Conservation (phyloP, 2,329 filamentous ascomycete genomes). For the Apiospora aurea region DNA sequence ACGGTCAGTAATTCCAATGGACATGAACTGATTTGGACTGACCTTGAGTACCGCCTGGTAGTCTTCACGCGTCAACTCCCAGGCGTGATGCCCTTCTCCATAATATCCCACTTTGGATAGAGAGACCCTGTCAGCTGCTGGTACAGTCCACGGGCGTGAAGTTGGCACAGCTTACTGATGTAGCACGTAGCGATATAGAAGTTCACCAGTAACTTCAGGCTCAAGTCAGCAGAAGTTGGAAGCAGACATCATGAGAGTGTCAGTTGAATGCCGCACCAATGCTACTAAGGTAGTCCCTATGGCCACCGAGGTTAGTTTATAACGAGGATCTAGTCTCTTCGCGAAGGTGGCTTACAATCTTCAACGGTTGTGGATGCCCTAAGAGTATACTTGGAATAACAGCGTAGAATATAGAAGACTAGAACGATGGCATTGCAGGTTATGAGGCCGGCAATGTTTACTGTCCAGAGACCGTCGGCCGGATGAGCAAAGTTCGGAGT, state of each 20-base stretch:
- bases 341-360: constrained; percentile 23
- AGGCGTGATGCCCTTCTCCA: constrained; percentile 35
- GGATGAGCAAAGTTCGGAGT: constrained; percentile 34
- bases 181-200: constrained; percentile 25
- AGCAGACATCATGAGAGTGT: background rate
- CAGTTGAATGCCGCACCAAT: constrained; percentile 25
- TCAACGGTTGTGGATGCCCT: constrained; percentile 26
- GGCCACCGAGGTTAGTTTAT: background rate
- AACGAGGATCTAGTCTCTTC: background rate
- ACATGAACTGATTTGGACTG: background rate
- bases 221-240: background rate
- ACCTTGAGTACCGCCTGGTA: constrained; percentile 19
- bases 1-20: no score
- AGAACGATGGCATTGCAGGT: constrained; percentile 30
- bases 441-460: constrained; percentile 30
- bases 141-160: background rate
- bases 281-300: constrained; percentile 30
- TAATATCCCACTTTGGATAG: constrained; percentile 32
- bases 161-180: constrained; percentile 22
- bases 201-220: background rate
- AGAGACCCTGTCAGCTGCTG: background rate
- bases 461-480: constrained; percentile 27
- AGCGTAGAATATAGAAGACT: constrained; percentile 30
- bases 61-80: constrained; percentile 33
- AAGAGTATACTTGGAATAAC: constrained; percentile 31